A percentile compares a stretch with the other conserved stretches of the same genome.
phyloP scores from a whole-genome alignment of 2,329 filamentous ascomycete species.

The Gremmenia infestans region DNA sequence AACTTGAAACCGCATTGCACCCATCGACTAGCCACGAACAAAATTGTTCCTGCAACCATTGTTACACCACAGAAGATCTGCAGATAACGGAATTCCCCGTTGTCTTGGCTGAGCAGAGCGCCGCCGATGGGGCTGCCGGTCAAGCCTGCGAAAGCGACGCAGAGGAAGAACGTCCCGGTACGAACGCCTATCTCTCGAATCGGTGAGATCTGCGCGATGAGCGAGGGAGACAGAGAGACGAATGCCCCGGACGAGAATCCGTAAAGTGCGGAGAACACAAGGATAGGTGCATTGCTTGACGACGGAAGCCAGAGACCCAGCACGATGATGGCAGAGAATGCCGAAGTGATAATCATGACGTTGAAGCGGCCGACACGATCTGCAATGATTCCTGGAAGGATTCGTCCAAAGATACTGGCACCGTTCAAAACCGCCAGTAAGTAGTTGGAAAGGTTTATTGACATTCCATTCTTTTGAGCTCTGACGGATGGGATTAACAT shows the following conservation, averaged over 20 bases:
- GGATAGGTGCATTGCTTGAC: constrained; percentile 49
- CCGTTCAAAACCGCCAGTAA: constrained; percentile 51
- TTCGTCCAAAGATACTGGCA: constrained; percentile 48
- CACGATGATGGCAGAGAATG: constrained; percentile 41
- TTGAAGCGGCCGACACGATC: constrained; percentile 52
- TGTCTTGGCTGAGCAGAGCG: constrained; percentile 47
- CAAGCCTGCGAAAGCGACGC: constrained; percentile 59
- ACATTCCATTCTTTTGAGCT: constrained; percentile 45
- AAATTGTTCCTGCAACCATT: constrained; percentile 38
- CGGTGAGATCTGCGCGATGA: constrained; percentile 67
- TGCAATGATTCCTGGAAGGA: constrained; percentile 48
- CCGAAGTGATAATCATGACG: constrained; percentile 44
- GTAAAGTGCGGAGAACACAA: constrained; percentile 63
- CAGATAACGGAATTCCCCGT: constrained; percentile 45
- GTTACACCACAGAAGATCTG: constrained; percentile 61
- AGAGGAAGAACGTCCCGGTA: constrained; percentile 58
- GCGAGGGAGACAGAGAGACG: constrained; percentile 55
- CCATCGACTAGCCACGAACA: constrained; percentile 36
- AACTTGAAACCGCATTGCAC: constrained; percentile 25
- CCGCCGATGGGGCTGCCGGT: constrained; percentile 65
- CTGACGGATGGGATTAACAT: constrained; percentile 27
- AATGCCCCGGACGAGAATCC: constrained; percentile 66
- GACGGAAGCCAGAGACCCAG: constrained; percentile 51
- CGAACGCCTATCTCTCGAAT: constrained; percentile 65
- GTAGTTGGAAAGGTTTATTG: constrained; percentile 42